Evolutionary conservation across 1,139 yeast species (phyloP), one percentile per base, ranked within the genome.

Genomic region (Geotrichum siamense): DNA sequence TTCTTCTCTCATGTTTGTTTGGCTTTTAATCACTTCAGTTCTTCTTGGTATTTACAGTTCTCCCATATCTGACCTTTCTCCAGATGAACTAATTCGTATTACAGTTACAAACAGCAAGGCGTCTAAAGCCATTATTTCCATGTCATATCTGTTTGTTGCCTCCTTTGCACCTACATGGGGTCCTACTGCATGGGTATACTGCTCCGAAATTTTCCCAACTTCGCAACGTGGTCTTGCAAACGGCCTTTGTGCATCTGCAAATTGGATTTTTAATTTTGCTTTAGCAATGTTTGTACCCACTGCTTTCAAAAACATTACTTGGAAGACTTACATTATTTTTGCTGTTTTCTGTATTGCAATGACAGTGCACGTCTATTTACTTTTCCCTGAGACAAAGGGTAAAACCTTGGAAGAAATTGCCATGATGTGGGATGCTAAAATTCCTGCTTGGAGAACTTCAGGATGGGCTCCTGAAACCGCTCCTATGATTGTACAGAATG

Each of bases 111-210:
- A 62, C 23, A 64, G 64, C 25, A 51, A 67, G 40, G 63, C 69
- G 26, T 61, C 74, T 2, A 75, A 75, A 43, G 67, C 63, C 20
- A 68, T 79, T 3, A 82, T 83, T 55, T 72, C 80, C 49, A 74
- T 78, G 45, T 59, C 78, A 19, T 79, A 79, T 61, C 70, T 78
- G 70, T 75, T 74, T 51, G 79, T 79, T 60, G 78, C 78, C 45
- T 78, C 82, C 33, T 75, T 78, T 38, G 81, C 82, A 47, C 76
- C 82, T 12, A 76, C 84, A 1, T 79, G 82, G 82, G 80, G 79
- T 58, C 78, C 75, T 30, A 74, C 72, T 50, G 69, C 71, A 55
- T 76, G 80, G 80, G 67, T 75, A 43, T 76, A 76, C 68, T 68
- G 74, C 71, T 74, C 65, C 2, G 71, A 67, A 61, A 69, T 78